Base-by-base conservation (phyloP, 441 rosid genomes). In the Theobroma grandiflorum region DNA sequence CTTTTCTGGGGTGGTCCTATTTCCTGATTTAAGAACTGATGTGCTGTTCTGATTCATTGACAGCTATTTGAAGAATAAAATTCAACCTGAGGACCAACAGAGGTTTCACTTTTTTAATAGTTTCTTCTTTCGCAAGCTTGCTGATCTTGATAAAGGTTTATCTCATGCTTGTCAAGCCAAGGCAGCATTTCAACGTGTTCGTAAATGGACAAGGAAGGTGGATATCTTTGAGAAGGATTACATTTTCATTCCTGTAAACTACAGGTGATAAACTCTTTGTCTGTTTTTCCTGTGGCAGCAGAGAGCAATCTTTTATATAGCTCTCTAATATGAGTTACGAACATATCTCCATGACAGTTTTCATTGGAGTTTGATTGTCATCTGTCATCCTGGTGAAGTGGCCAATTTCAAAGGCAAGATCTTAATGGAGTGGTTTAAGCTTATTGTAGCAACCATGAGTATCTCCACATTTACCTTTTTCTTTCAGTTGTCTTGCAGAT, bases 61-160 rank as follows among this genome's bases (percentile, higher is more conserved):
- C 89, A 96, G 98, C 80, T 94, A 89, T 75, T 86, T 96, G 82
- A 91, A 88, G 90, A 90, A 78, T 79, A 87, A 77, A 40, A 79
- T 96, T 86, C 88, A 57, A 80, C 87, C 89, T 3, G 90, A 86
- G 76, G 89, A 92, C 18, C 86, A 76, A 14, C 89, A 86, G 20
- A 86, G 94, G 72, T 96, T 90, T 82, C 94, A 95, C 85, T 95
- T 96, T 78, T 95, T 95, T 82, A 96, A 91, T 84, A 84, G 98
- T 82, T 96, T 96, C 86, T 96, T 93, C 91, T 95, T 95, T 84
- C 90, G 94, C 82, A 96, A 96, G 88, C 93, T 96, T 67, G 98
- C 98, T 82, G 95, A 93, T 85, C 74, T 91, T 45, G 98, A 90
- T 84, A 93, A 87, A 87, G 91, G 85, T 77, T 91, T 91, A 49